phyloP scores from a whole-genome alignment of 495 filamentous ascomycete species.

The Platismatia glauca region DNA sequence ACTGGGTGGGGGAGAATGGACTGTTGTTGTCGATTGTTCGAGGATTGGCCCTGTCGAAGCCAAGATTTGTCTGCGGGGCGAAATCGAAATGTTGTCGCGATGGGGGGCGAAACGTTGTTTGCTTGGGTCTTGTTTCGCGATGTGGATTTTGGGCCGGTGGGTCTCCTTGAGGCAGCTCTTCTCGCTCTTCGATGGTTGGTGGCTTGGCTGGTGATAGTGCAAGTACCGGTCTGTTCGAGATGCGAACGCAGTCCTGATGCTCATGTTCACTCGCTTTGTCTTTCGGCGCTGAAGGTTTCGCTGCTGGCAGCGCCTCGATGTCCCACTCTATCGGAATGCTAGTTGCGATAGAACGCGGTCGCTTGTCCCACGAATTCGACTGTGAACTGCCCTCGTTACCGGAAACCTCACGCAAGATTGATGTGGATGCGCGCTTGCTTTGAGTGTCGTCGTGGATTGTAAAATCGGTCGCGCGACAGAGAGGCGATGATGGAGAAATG shows the following conservation, averaged over 20 bases:
- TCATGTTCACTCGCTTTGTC: conserved; percentile 35
- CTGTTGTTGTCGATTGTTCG: neutral
- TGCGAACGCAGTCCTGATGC: conserved; percentile 42
- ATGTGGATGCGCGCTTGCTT: conserved; percentile 14
- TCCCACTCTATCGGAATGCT: conserved; percentile 15
- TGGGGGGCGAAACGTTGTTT: conserved; percentile 5
- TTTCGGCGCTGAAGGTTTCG: neutral
- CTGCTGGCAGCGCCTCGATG: conserved; percentile 1
- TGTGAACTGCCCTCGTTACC: conserved; percentile 15
- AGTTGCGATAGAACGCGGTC: conserved; percentile 14
- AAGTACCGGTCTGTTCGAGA: conserved; percentile 39
- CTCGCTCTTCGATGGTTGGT: conserved; percentile 33
- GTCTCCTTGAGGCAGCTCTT: conserved; percentile 23
- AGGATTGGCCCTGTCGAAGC: neutral
- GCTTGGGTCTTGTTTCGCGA: neutral
- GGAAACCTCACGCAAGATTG: conserved; percentile 17
- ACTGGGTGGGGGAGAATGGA: neutral
- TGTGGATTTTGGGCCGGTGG: neutral
- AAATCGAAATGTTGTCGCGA: conserved; percentile 19
- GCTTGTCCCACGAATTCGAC: neutral
- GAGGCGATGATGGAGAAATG: conserved; percentile 11
- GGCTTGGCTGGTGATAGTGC: conserved; percentile 30
- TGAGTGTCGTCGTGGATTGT: conserved; percentile 15
- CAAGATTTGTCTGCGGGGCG: conserved; percentile 18
- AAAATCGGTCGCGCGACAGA: conserved; percentile 3